Percentiles rank a stretch among this genome's conserved stretches.
These are phyloP conservation scores for Venturia aucupariae DNA, from an alignment of 2,329 filamentous ascomycete species.

Conservation along the genomic window DNA sequence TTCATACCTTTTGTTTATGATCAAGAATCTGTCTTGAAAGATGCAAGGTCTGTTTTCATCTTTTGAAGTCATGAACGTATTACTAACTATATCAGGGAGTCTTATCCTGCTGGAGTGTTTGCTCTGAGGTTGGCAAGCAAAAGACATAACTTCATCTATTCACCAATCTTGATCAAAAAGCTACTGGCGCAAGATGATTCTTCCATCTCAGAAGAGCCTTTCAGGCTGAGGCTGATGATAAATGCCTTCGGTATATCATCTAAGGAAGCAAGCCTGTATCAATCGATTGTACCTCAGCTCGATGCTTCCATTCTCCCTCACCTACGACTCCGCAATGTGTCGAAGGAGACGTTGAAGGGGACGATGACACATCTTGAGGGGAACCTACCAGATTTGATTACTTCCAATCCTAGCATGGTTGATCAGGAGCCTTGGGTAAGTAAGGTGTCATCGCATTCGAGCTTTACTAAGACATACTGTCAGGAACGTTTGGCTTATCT, in stretches of 20 bases:
- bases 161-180: slow-evolving; percentile 8
- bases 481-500: slow-evolving; percentile 10
- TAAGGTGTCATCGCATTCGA: neutral
- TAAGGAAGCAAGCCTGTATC: slow-evolving; percentile 1
- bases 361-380: slow-evolving; percentile 5
- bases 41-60: slow-evolving; percentile 3
- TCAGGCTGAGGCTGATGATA: neutral
- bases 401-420: slow-evolving; percentile 15
- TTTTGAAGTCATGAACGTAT: neutral
- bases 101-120: slow-evolving; percentile 7
- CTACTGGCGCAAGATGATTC: neutral
- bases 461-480: neutral
- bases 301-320: slow-evolving; percentile 3
- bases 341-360: neutral
- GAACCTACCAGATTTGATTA: slow-evolving; percentile 13
- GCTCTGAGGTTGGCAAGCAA: slow-evolving; percentile 3
- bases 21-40: slow-evolving; percentile 4
- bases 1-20: slow-evolving; percentile 2
- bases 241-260: slow-evolving; percentile 7
- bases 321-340: neutral
- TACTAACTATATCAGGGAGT: neutral
- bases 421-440: slow-evolving; percentile 15
- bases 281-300: neutral
- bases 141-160: slow-evolving; percentile 6
- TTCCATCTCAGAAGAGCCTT: neutral